These are phyloP conservation scores for Phoma sp. DNA, from an alignment of 2,329 filamentous ascomycete genomes.

Conservation along the genomic window DNA sequence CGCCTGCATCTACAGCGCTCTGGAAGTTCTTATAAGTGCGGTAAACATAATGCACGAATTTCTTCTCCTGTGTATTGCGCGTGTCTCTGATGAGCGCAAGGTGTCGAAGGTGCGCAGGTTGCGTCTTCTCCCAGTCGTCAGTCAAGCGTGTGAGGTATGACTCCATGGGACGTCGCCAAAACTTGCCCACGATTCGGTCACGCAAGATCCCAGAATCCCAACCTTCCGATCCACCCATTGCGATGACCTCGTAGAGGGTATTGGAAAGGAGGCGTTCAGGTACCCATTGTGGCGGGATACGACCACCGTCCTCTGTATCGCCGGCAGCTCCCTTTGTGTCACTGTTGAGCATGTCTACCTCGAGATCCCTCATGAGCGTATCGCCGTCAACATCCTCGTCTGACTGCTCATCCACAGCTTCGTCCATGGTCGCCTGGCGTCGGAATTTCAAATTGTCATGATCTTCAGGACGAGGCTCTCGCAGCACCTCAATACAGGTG, in stretches of 20 bases:
- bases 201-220: conserved; percentile 55
- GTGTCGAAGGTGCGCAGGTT: conserved; percentile 64
- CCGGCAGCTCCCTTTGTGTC: conserved; percentile 23
- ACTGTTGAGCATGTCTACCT: conserved; percentile 37
- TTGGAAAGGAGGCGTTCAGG: conserved; percentile 61
- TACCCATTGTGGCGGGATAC: conserved; percentile 60
- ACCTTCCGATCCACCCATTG: conserved; percentile 56
- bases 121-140: conserved; percentile 63
- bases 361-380: conserved; percentile 40
- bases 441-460: conserved; percentile 41
- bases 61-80: conserved; percentile 53
- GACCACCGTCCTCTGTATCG: conserved; percentile 29
- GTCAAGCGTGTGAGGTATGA: conserved; percentile 59
- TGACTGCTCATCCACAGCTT: conserved; percentile 27
- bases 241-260: conserved; percentile 58
- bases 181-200: conserved; percentile 53
- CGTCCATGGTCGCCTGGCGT: conserved; percentile 22
- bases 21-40: conserved; percentile 61
- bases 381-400: conserved; percentile 43
- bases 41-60: conserved; percentile 59
- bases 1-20: conserved; percentile 58
- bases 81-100: conserved; percentile 63
- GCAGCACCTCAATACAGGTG: conserved; percentile 51
- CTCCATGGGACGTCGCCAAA: conserved; percentile 63
- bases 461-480: conserved; percentile 46